Evolutionary conservation across 169 alveolate species (phyloP).

Genomic region (Amoebophrya sp.): DNA sequence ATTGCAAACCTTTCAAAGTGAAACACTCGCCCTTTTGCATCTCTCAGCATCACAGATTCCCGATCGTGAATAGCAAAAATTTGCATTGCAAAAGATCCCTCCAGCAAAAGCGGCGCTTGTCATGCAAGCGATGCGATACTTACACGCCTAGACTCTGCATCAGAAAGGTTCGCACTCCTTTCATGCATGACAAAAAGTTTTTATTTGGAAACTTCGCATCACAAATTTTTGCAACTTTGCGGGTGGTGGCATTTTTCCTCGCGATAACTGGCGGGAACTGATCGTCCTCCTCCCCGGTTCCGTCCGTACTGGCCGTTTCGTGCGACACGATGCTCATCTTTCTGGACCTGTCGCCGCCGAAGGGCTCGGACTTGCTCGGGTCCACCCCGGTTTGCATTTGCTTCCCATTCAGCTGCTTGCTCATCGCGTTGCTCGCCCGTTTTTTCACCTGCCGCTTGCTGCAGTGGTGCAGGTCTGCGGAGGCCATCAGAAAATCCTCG

Average conservation of each 20-base stretch:
- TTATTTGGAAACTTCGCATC: no score
- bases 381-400: background rate
- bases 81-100: background rate
- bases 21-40: background rate
- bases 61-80: background rate
- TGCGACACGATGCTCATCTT: background rate
- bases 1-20: background rate
- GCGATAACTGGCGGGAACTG: background rate
- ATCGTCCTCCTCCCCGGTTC: background rate
- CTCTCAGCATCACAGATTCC: background rate
- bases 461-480: background rate
- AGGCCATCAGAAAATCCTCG: background rate
- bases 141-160: no score
- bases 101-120: no score
- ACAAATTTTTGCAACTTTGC: no score
- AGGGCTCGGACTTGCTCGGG: background rate
- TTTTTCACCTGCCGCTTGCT: background rate
- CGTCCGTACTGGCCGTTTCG: background rate
- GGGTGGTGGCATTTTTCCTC: no score
- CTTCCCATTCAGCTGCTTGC: background rate
- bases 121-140: no score
- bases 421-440: background rate
- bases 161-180: no score
- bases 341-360: background rate
- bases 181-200: no score